Evolutionary conservation across 2,329 filamentous ascomycete species (phyloP).

Genomic region (Fusarium cyanostomum): DNA sequence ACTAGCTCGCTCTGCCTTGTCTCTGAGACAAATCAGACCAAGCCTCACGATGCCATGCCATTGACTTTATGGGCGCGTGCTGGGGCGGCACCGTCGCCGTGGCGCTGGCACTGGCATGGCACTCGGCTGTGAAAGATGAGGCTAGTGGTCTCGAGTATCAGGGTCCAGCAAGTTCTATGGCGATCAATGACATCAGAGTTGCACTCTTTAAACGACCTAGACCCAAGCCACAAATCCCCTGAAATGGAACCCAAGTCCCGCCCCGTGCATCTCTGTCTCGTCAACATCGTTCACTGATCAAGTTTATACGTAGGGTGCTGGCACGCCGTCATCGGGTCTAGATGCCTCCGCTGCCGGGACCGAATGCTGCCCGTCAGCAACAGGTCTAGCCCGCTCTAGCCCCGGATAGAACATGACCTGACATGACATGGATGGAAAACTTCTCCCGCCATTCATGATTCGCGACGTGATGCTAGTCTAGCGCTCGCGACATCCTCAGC

Average conservation of each 20-base stretch:
- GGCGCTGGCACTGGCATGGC: neutral
- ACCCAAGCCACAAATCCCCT: neutral
- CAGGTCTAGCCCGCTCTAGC: constrained; percentile 1
- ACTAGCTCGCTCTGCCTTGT: neutral
- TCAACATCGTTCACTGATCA: neutral
- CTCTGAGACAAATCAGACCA: constrained; percentile 11
- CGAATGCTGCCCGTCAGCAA: neutral
- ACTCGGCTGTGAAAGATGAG: constrained; percentile 8
- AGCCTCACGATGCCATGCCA: neutral
- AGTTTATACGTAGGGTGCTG: constrained; percentile 37
- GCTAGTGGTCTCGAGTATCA: constrained; percentile 18
- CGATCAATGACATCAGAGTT: constrained; percentile 29
- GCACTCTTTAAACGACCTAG: neutral
- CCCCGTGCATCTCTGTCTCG: neutral
- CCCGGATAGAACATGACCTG: constrained; percentile 1
- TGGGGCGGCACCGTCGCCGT: neutral
- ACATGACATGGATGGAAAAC: constrained; percentile 25
- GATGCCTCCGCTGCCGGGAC: neutral
- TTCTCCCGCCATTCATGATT: neutral
- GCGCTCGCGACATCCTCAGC: too few relatives aligned
- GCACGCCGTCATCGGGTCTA: constrained; percentile 30
- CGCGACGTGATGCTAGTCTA: neutral
- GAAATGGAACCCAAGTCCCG: too few relatives aligned
- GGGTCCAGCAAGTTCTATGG: constrained; percentile 17
- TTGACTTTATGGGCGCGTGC: neutral